Conservation (phyloP, 2,329 filamentous ascomycete genomes). For the Cordyceps cicadae region DNA sequence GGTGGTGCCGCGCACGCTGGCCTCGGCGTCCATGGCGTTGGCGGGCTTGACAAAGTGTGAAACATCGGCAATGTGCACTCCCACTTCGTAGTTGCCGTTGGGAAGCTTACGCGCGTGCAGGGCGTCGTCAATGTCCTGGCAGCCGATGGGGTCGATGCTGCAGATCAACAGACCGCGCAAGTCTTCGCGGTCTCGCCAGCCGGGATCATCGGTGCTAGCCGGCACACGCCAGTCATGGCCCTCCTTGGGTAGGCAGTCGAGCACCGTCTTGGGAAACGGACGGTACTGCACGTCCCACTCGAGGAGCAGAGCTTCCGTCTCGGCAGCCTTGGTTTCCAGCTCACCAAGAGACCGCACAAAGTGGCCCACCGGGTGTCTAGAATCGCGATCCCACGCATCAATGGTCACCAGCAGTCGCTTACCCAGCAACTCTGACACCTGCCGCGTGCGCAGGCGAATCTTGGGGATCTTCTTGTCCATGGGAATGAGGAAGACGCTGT, state of each 20-base stretch:
- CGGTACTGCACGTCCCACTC: slow-evolving; percentile 98
- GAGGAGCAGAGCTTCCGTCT: slow-evolving; percentile 87
- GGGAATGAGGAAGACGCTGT: slow-evolving; percentile 88
- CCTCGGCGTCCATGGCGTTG: slow-evolving; percentile 95
- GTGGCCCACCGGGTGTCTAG: slow-evolving; percentile 84
- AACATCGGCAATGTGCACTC: slow-evolving; percentile 98
- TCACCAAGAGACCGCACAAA: slow-evolving; percentile 90
- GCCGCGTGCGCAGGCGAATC: slow-evolving; percentile 84
- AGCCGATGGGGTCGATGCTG: slow-evolving; percentile 93
- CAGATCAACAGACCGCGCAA: slow-evolving; percentile 81
- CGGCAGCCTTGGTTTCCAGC: slow-evolving; percentile 92
- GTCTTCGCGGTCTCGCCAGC: slow-evolving; percentile 80
- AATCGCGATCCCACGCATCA: slow-evolving; percentile 91
- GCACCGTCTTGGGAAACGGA: slow-evolving; percentile 88
- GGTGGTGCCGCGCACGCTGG: slow-evolving; percentile 86
- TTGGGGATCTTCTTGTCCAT: slow-evolving; percentile 99
- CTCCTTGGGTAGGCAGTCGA: slow-evolving; percentile 85
- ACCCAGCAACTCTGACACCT: slow-evolving; percentile 79
- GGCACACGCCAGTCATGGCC: slow-evolving; percentile 94
- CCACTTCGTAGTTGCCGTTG: slow-evolving; percentile 92
- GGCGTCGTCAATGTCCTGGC: slow-evolving; percentile 97
- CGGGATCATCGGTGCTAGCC: slow-evolving; percentile 65
- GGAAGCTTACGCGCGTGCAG: slow-evolving; percentile 76
- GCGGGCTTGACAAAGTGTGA: slow-evolving; percentile 97
- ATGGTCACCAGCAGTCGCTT: slow-evolving; percentile 90